These are phyloP conservation scores for Oemleria cerasiformis DNA, from an alignment of 306 rosid species.

Conservation along the genomic window DNA sequence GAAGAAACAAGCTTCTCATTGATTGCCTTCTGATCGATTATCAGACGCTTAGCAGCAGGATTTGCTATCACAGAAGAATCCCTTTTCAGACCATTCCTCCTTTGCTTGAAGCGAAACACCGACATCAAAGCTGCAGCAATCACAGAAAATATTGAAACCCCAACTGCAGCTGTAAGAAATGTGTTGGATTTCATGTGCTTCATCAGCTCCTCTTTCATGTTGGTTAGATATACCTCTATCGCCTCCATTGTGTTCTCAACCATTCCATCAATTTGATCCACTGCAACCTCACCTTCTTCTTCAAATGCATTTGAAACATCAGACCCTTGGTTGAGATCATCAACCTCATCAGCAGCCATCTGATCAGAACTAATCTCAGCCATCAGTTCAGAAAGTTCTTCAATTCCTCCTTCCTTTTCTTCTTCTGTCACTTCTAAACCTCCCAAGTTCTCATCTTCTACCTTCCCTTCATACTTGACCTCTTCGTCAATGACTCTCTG, in stretches of 20 bases:
- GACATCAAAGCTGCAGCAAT: constrained; percentile 14
- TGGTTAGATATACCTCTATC: neutral
- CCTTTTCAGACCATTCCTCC: constrained; percentile 15
- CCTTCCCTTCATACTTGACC: constrained; percentile 17
- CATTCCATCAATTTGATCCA: constrained; percentile 12
- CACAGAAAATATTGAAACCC: constrained; percentile 22
- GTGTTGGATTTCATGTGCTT: constrained; percentile 13
- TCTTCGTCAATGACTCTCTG: neutral
- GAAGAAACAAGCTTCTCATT: neutral
- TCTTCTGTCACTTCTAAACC: constrained; percentile 1
- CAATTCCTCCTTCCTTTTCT: neutral
- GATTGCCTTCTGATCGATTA: constrained; percentile 15
- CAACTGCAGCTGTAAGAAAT: constrained; percentile 12
- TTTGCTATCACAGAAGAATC: constrained; percentile 10
- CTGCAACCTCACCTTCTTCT: constrained; percentile 6
- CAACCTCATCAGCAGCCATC: constrained; percentile 4
- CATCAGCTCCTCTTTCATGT: constrained; percentile 11
- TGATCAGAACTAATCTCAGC: constrained; percentile 2
- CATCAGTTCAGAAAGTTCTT: constrained; percentile 5
- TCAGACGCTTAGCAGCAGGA: constrained; percentile 12
- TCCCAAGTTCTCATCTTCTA: constrained; percentile 10
- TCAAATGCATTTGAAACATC: neutral
- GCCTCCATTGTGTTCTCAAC: constrained; percentile 18
- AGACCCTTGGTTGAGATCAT: neutral
- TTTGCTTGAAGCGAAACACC: constrained; percentile 6